Evolutionary conservation across 495 filamentous ascomycete species (phyloP), one percentile per base, ranked within the genome.

Genomic region (Patellaria atrata): DNA sequence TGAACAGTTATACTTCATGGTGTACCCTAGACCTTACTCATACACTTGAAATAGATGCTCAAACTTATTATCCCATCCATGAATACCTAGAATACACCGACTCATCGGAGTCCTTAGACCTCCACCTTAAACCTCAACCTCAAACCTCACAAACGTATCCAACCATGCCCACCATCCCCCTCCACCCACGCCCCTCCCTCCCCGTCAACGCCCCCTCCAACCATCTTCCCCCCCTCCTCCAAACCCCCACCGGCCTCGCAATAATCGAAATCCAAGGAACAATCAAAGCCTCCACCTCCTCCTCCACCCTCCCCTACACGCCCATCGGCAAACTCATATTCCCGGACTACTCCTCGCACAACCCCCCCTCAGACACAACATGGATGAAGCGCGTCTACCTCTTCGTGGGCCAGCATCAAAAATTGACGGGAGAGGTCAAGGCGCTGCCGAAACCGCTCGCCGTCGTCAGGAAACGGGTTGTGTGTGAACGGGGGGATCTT

Each of bases 361-460:
- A 59, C 16, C 41, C 51, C 1, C 51, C 55, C 18, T 61, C 60
- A 30, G 50, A 59, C 33, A 72, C 65, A 5, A 64, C 65, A 14
- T 92, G 85, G 86, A 89, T 87, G 81, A 89, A 85, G 56, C 61
- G 67, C 23, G 83, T 82, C 17, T 82, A 89, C 54, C 55, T 96
- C 22, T 93, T 85, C 51, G 70, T 94, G 4, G 89, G 89, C 8
- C 67, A 75, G 54, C 79, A 94, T 50, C 89, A 97, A 60, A 69
- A 87, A 30, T 67, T 97, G 54, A 79, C 73, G 1, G 89, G 89
- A 7, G 84, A 96, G 54, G 75, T 91, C 6, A 91, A 84, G 68
- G 89, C 82, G 48, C 54, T 96, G 5, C 62, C 64, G 3, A 78
- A 72, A 38, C 73, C 86, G 9, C 48, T 94, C 44, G 91, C 76